Conservation (phyloP, 192 early-diverging fungal genomes). For the Gamsiella multidivaricata region DNA sequence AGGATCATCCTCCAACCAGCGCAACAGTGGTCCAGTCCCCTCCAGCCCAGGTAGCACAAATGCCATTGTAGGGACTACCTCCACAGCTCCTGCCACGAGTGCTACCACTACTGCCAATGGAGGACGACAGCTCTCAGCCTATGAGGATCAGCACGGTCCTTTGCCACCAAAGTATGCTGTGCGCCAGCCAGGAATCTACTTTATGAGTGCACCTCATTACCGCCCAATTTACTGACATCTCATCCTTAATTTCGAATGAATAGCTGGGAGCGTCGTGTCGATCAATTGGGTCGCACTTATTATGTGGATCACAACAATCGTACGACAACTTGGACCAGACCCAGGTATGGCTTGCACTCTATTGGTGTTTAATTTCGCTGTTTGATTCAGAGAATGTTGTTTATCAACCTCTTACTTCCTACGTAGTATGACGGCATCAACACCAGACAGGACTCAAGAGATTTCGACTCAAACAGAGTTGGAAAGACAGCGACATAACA, state of each 20-base stretch:
- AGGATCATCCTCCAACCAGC: slow-evolving; percentile 13
- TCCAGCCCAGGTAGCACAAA: slow-evolving; percentile 20
- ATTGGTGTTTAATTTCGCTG: background rate
- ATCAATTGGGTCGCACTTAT: slow-evolving; percentile 92
- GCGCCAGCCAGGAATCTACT: background rate
- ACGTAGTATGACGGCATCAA: slow-evolving; percentile 31
- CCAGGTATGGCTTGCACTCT: slow-evolving; percentile 23
- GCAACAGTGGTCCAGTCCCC: slow-evolving; percentile 7
- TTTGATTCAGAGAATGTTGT: background rate
- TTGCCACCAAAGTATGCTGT: slow-evolving; percentile 55
- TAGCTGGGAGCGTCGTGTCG: slow-evolving; percentile 95
- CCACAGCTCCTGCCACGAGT: background rate
- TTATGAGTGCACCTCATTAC: background rate
- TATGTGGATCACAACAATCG: slow-evolving; percentile 97
- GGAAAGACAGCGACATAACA: slow-evolving; percentile 83
- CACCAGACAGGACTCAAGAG: slow-evolving; percentile 54
- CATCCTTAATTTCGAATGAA: background rate
- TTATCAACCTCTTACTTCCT: background rate
- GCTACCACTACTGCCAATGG: slow-evolving; percentile 9
- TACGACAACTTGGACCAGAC: slow-evolving; percentile 90
- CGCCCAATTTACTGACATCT: background rate
- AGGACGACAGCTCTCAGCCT: slow-evolving; percentile 38
- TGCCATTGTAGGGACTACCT: slow-evolving; percentile 7
- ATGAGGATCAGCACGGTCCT: slow-evolving; percentile 68
- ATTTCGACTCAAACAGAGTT: slow-evolving; percentile 68